Base-by-base conservation (phyloP, 306 rosid genomes). In the Vigna nakashimae region DNA sequence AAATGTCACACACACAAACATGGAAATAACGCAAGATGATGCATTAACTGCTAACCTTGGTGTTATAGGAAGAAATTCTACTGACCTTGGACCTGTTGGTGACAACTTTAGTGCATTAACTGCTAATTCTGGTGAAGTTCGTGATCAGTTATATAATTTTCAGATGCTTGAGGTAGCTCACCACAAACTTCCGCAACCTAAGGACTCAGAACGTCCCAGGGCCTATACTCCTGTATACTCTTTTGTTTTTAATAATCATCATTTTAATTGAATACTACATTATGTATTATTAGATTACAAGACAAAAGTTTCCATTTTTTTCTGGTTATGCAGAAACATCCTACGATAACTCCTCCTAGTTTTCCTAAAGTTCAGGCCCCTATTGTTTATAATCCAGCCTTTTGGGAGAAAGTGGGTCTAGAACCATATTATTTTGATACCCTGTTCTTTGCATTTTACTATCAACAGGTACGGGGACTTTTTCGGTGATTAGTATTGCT, bases 311-410 rank as follows among this genome's bases (percentile, higher is more conserved):
- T 75, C 74, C 46, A n/a, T 0, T 16, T 16, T n/a, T 59, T 26
- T 26, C 28, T 14, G 43, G 74, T 48, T 83, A 46, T 78, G 46
- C 87, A 92, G 97, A 86, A 88, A 78, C 96, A 90, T 60, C 96
- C 93, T 18, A 83, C 91, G 79, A 78, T 78, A 62, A 92, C 96
- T 65, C 97, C 96, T 75, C 71, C 85, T 24, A 86, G 88, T 88
- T 92, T 89, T 77, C 97, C 97, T 64, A 96, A 92, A 92, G 92
- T 86, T 49, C 96, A 90, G 83, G 93, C 93, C 53, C 96, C 96
- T 30, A 85, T 88, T 78, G 92, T 92, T 64, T 89, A 87, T 66
- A 89, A 92, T 86, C 96, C 96, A 26, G 91, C 86, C 67, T 90
- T 85, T 82, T 90, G 97, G 97, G 97, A 92, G 50, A 84, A 92